Evolutionary conservation across 2,329 filamentous ascomycete species (phyloP), one percentile per base, ranked within the genome.

Genomic region (Botrytis paeoniae): DNA sequence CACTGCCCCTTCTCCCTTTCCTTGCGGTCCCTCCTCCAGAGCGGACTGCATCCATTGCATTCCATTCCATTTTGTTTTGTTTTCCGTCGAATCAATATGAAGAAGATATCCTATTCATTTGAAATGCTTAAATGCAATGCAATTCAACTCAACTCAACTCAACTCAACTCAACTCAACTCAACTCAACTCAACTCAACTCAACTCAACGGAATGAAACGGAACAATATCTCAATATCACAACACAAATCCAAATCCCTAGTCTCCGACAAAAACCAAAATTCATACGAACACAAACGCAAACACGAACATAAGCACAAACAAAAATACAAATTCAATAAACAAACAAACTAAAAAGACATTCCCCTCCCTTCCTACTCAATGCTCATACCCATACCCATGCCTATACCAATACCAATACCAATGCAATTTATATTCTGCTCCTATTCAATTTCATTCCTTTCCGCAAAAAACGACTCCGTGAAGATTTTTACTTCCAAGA

Each of bases 21-120:
- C 35, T 18, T 18, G 3, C 7, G 3, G 14, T 18, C 3, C 14
- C 16, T 14, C 32, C 35, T 39, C 1, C 22, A 4, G 1, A 25
- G 5, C 25, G 12, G 10, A n/a, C 25, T n/a, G 1, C 5, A 22
- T 48, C 10, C 7, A 16, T 41, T 41, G 3, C 54, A 35, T 59
- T 18, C 9, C 8, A 37, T 14, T 22, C 9, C 7, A 41, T 41
- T 41, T 14, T 41, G 6, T 14, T n/a, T 14, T 20, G 22, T 3
- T 25, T 1, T 6, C 20, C 0, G 3, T 10, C 45, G 0, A 48
- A 25, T 48, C 2, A 48, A 25, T 0, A 48, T 4, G 45, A 48
- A 25, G 48, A 6, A 16, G 14, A 54, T n/a, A 7, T 54, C 0
- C 5, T 3, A 3, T 54, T 51, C 5, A 3, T 54, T 54, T 2